phyloP scores from a whole-genome alignment of 345 rosid genomes.

The Eucalyptus regnans region DNA sequence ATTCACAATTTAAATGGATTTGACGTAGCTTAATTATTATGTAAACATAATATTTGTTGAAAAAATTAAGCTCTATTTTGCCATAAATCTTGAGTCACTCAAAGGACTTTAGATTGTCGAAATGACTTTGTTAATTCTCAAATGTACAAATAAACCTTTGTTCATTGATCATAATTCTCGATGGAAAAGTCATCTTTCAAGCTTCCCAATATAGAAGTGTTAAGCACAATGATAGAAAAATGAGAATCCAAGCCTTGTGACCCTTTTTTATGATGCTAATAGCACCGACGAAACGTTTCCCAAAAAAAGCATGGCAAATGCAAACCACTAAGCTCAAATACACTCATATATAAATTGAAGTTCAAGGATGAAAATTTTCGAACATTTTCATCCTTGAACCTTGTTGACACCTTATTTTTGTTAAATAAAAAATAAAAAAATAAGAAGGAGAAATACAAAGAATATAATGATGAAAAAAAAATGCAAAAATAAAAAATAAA shows the following conservation, averaged over 20 bases:
- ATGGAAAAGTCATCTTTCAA: neutral
- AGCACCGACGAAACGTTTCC: neutral
- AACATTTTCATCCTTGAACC: too few species aligned
- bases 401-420: too few species aligned
- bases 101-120: too few species aligned
- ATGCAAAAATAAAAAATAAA: too few species aligned
- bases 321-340: neutral
- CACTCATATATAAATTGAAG: neutral
- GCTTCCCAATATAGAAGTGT: too few species aligned
- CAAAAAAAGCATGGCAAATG: neutral
- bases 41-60: neutral
- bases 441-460: too few species aligned
- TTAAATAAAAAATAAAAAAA: too few species aligned
- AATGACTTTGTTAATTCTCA: neutral
- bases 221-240: too few species aligned
- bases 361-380: too few species aligned
- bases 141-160: neutral
- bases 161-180: neutral
- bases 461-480: too few species aligned
- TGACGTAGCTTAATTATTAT: neutral
- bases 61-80: neutral
- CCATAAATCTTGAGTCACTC: neutral
- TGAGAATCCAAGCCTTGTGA: neutral
- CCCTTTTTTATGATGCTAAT: neutral
- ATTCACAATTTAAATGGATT: neutral